Evolutionary conservation across 2,329 filamentous ascomycete species (phyloP), one percentile per base, ranked within the genome.

Genomic region (Gnomoniopsis smithogilvyi): DNA sequence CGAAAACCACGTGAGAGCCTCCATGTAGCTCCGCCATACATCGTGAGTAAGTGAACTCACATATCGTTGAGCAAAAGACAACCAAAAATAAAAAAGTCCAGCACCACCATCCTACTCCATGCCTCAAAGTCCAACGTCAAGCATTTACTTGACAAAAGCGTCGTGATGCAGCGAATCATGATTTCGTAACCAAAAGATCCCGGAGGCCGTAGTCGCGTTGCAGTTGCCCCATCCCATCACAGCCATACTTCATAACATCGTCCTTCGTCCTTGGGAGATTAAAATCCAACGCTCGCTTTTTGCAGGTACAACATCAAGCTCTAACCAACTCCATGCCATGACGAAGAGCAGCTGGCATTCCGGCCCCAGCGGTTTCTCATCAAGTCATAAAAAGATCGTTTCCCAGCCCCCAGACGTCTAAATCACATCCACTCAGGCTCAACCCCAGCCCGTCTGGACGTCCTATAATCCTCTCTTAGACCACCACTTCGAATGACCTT

Each of bases 401-500:
- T 30, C 26, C 19, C 43, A 21, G 38, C 12, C 3, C 38, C 12
- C 38, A 14, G 33, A 51, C 19, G 24, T 48, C 30, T 21, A 38
- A 43, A 30, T 46, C 50, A 38, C 26, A 41, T 19, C 15, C 54
- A 15, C 19, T 43, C 46, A 24, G 52, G n/a, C 30, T 30, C 21
- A 43, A 59, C 33, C 38, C 47, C 41, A 21, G 46, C 34, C 36
- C 59, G 26, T 33, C 66, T 63, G 15, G 67, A 64, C 34, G 66
- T 64, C 17, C 63, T 62, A 54, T 66, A 68, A 0, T 65, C 64
- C 19, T 69, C 73, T 53, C 70, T 71, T 60, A 75, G 75, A 41
- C 71, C 75, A 45, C 72, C 76, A 38, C 76, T 73, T 52, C 79
- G 74, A 49, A 85, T 79, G 51, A 86, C 78, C 33, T 86, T 83